phyloP scores from a whole-genome alignment of 768 basidiomycete genomes.

The Jaapia argillacea region DNA sequence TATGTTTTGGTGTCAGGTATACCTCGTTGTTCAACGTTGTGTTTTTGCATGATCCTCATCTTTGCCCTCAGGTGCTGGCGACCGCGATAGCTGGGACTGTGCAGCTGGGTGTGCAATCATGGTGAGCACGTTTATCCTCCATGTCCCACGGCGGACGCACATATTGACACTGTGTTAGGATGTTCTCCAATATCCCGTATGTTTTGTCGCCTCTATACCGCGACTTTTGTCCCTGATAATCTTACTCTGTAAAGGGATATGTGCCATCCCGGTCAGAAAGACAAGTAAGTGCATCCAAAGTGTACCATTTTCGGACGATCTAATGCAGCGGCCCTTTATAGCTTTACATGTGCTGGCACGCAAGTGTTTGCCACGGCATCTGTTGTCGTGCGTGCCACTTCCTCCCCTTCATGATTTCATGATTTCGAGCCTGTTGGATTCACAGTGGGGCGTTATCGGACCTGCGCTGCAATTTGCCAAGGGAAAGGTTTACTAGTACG shows the following conservation, averaged over 20 bases:
- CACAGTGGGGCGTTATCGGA: conserved; percentile 58
- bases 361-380: conserved; percentile 34
- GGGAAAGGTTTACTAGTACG: conserved; percentile 51
- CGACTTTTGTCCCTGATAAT: background rate
- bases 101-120: conserved; percentile 56
- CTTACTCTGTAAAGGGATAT: conserved; percentile 7
- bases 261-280: conserved; percentile 14
- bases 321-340: conserved; percentile 22
- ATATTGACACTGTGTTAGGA: conserved; percentile 25
- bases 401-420: no score
- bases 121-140: conserved; percentile 18
- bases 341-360: conserved; percentile 14
- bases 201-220: conserved; percentile 7
- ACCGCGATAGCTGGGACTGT: conserved; percentile 52
- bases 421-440: conserved; percentile 8
- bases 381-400: conserved; percentile 37
- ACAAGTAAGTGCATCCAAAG: conserved; percentile 23
- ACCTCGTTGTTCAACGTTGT: background rate
- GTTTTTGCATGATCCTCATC: conserved; percentile 2
- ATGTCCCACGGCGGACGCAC: background rate
- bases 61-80: conserved; percentile 14
- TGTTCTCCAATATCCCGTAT: conserved; percentile 51
- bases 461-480: conserved; percentile 46
- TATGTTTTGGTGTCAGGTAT: conserved; percentile 42
- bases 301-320: no score